These are phyloP conservation scores for Microdochium trichocladiopsis DNA, from an alignment of 2,329 filamentous ascomycete genomes.

Conservation along the genomic window DNA sequence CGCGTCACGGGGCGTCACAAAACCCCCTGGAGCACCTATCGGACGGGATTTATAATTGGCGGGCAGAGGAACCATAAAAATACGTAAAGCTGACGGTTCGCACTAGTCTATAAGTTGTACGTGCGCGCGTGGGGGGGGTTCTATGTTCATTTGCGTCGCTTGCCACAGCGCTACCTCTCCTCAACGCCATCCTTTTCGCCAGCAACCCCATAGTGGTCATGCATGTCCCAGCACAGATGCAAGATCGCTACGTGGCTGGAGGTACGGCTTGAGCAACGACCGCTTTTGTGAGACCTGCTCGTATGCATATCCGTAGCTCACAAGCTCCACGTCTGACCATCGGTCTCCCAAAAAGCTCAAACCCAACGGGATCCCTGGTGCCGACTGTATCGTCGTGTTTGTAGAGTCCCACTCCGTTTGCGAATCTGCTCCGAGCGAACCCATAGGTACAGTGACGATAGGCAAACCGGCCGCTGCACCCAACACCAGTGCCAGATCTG, in stretches of 20 bases:
- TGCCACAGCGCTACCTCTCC: too few relatives aligned
- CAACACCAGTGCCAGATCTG: conserved; percentile 1
- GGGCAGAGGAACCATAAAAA: too few relatives aligned
- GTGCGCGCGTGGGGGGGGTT: too few relatives aligned
- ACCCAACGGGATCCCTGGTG: conserved; percentile 8
- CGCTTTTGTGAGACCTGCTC: conserved; percentile 8
- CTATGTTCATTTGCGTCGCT: too few relatives aligned
- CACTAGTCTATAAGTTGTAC: too few relatives aligned
- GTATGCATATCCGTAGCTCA: conserved; percentile 10
- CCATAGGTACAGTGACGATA: conserved; percentile 13
- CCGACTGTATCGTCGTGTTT: background rate
- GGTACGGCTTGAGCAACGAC: conserved; percentile 3
- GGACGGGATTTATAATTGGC: too few relatives aligned
- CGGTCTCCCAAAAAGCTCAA: conserved; percentile 9
- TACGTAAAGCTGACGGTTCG: too few relatives aligned
- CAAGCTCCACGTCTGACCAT: conserved; percentile 8
- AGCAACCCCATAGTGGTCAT: too few relatives aligned
- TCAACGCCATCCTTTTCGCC: background rate
- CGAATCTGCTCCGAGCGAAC: conserved; percentile 5
- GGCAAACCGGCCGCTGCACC: conserved; percentile 7
- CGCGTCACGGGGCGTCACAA: too few relatives aligned
- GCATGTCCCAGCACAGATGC: background rate
- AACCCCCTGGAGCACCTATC: too few relatives aligned
- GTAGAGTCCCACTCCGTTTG: background rate
- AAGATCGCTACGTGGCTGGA: conserved; percentile 6